phyloP scores from a whole-genome alignment of 257 asterid species.

The Solanum appendiculatum region DNA sequence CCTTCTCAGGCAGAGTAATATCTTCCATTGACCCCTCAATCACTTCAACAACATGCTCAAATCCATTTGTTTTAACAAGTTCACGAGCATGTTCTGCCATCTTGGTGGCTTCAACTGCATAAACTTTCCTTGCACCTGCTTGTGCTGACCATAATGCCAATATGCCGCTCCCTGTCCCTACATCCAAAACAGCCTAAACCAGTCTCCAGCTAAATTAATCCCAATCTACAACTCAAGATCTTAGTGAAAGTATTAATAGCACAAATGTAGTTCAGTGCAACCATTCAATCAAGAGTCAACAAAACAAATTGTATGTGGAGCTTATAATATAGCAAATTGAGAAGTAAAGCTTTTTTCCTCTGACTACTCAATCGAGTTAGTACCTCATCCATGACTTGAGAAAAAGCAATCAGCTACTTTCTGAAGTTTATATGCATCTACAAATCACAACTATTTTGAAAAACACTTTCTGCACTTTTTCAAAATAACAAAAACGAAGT shows the following conservation, averaged over 20 bases:
- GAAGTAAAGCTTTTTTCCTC: neutral
- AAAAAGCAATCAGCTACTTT: neutral
- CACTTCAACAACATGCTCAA: slow-evolving; percentile 71
- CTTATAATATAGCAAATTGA: neutral
- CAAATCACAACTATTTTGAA: neutral
- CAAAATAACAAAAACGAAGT: neutral
- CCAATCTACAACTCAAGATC: neutral
- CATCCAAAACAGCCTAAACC: slow-evolving; percentile 77
- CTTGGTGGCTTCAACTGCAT: slow-evolving; percentile 98
- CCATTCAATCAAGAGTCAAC: neutral
- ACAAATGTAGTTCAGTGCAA: neutral
- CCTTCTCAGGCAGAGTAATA: slow-evolving; percentile 80
- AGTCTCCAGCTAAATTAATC: slow-evolving; percentile 16
- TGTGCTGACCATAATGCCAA: slow-evolving; percentile 99
- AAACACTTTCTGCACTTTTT: neutral
- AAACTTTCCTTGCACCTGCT: slow-evolving; percentile 97
- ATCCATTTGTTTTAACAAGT: slow-evolving; percentile 68
- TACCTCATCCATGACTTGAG: neutral
- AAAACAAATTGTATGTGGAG: neutral
- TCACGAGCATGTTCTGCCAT: slow-evolving; percentile 83
- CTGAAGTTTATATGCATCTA: neutral
- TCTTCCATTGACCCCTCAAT: slow-evolving; percentile 95
- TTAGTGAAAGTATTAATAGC: neutral
- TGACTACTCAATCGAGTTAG: neutral
- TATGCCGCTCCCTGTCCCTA: slow-evolving; percentile 97